phyloP scores from a whole-genome alignment of 176 grass and related monocot species.

The Poa pratensis region DNA sequence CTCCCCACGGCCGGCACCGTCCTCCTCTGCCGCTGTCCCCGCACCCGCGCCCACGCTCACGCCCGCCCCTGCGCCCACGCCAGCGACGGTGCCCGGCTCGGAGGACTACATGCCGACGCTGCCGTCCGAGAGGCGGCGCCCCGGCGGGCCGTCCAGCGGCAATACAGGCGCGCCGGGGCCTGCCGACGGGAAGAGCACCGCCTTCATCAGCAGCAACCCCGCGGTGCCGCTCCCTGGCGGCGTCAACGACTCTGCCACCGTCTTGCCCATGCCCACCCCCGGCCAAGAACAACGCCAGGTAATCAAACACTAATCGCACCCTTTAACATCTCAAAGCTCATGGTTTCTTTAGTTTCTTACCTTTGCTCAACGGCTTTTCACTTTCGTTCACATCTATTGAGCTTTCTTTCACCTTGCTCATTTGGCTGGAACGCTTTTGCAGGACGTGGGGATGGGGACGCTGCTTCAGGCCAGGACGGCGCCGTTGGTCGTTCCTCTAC shows the following conservation, averaged over 20 bases:
- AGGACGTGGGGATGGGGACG: constrained; percentile 53
- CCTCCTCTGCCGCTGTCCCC: background rate
- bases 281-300: constrained; percentile 57
- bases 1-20: constrained; percentile 42
- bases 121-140: constrained; percentile 52
- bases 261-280: constrained; percentile 65
- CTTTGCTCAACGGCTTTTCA: constrained; percentile 15
- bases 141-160: constrained; percentile 19
- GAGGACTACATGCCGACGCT: constrained; percentile 64
- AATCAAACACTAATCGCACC: background rate
- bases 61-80: background rate
- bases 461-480: constrained; percentile 24
- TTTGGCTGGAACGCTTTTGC: constrained; percentile 38
- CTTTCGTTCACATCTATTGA: background rate
- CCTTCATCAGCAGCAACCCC: constrained; percentile 91
- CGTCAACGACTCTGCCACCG: constrained; percentile 76
- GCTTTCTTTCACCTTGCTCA: constrained; percentile 20
- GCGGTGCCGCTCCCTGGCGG: constrained; percentile 78
- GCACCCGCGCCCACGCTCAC: background rate
- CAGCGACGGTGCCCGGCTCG: constrained; percentile 16
- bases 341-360: background rate
- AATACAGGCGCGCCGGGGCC: constrained; percentile 36
- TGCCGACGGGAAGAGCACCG: constrained; percentile 42
- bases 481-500: constrained; percentile 27
- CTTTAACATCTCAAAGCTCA: background rate